phyloP scores from a whole-genome alignment of 805 yeast genomes.

The Candida jianshihensis region DNA sequence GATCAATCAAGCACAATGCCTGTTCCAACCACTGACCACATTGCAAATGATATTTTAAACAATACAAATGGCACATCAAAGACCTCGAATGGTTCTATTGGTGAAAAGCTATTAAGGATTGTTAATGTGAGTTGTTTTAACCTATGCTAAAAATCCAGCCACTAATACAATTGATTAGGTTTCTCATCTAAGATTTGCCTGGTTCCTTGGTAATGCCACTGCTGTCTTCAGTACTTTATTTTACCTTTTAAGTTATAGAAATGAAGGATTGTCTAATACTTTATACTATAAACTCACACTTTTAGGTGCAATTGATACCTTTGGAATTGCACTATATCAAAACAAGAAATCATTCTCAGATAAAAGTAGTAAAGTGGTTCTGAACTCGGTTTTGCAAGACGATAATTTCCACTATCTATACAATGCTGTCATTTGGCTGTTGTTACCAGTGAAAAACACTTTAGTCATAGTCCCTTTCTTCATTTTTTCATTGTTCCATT shows the following conservation, averaged over 20 bases:
- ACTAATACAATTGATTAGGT: neutral
- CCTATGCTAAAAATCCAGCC: neutral
- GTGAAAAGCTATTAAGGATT: neutral
- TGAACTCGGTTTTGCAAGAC: constrained; percentile 37
- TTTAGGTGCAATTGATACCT: constrained; percentile 61
- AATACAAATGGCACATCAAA: neutral
- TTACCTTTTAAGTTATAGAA: constrained; percentile 30
- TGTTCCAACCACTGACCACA: neutral
- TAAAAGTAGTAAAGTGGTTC: constrained; percentile 18
- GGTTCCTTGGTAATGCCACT: constrained; percentile 62
- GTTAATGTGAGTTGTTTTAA: neutral
- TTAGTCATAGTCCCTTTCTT: constrained; percentile 68
- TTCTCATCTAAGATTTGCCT: constrained; percentile 55
- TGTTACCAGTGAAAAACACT: constrained; percentile 47
- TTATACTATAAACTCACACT: constrained; percentile 54
- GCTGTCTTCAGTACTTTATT: constrained; percentile 35
- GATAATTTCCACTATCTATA: constrained; percentile 71
- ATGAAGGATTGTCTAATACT: constrained; percentile 27
- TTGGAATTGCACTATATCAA: constrained; percentile 70
- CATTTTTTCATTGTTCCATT: constrained; percentile 77
- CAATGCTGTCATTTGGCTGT: constrained; percentile 46
- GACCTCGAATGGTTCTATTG: too few species aligned
- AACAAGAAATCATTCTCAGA: constrained; percentile 25
- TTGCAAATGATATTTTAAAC: neutral
- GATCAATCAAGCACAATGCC: neutral